Evolutionary conservation across 1,284 basidiomycete genomes (phyloP), one percentile per base, ranked within the genome.

Genomic region (Malassezia restricta): DNA sequence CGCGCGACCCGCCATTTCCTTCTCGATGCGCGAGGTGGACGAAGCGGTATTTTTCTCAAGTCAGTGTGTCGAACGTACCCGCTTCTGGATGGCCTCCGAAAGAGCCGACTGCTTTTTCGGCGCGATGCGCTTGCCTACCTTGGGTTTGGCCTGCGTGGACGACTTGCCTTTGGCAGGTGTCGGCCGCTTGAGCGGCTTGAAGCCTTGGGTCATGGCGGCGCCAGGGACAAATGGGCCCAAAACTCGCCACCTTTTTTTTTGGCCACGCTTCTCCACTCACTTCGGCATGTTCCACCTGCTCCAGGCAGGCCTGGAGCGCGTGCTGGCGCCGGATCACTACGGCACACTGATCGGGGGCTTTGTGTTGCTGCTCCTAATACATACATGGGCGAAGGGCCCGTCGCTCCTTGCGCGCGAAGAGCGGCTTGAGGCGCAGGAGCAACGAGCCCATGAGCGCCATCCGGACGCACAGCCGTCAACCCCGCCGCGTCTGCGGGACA

Each of bases 201-300:
- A 55, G 28, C 53, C 53, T 35, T 55, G 53, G 30, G 53, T 32
- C 53, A 55, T 55, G 20, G 17, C 28, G 20, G 17, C 28, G 17
- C n/a, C 44, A 12, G 20, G 20, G 33, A 46, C 40, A 47, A 39
- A 31, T 17, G 3, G 17, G 40, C 30, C 32, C 20, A 35, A 35
- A n/a, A n/a, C n/a, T n/a, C n/a, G n/a, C n/a, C n/a, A n/a, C n/a
- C n/a, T n/a, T n/a, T n/a, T n/a, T n/a, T n/a, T n/a, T n/a, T n/a
- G n/a, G n/a, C n/a, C n/a, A n/a, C n/a, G n/a, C n/a, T n/a, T 24
- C 20, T 24, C 20, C 20, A 24, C 20, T 2, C 20, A 24, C 20
- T 4, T 24, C 20, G 20, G 20, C n/a, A 67, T 67, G 65, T 61
- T 67, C 17, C 63, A 62, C 41, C 40, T 64, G 14, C 24, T 63